These are phyloP conservation scores for Aphanomyces invadans DNA, from an alignment of 352 stramenopile genomes.

Conservation along the genomic window DNA sequence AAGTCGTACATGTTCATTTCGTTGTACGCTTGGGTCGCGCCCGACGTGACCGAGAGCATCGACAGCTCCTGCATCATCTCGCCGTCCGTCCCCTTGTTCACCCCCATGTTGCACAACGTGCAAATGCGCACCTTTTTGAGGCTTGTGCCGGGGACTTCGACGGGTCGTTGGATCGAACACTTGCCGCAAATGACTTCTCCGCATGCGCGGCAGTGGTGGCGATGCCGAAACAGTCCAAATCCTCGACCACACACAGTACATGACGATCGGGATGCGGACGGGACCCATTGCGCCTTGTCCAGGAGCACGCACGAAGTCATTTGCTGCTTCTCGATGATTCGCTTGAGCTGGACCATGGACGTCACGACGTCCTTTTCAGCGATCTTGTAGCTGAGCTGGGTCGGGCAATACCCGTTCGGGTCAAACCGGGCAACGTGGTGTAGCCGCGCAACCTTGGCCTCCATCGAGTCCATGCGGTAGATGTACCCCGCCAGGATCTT, in stretches of 20 bases:
- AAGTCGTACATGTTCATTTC: slow-evolving; percentile 82
- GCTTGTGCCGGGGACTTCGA: slow-evolving; percentile 70
- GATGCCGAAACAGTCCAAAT: slow-evolving; percentile 72
- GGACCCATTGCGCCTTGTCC: slow-evolving; percentile 79
- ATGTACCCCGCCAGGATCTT: slow-evolving; percentile 73
- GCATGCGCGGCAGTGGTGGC: slow-evolving; percentile 80
- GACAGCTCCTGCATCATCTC: slow-evolving; percentile 70
- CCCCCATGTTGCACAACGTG: slow-evolving; percentile 77
- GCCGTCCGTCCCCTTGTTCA: slow-evolving; percentile 33
- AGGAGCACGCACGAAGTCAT: slow-evolving; percentile 81
- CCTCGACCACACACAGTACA: slow-evolving; percentile 64
- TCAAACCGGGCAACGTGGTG: slow-evolving; percentile 76
- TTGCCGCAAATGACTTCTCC: slow-evolving; percentile 86
- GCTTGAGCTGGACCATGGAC: slow-evolving; percentile 67
- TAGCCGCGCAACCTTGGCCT: slow-evolving; percentile 58
- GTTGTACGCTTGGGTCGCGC: slow-evolving; percentile 69
- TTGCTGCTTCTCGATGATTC: slow-evolving; percentile 79
- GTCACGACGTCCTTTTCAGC: slow-evolving; percentile 72
- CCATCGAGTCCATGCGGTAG: slow-evolving; percentile 63
- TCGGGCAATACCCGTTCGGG: slow-evolving; percentile 64
- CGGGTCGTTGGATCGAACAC: slow-evolving; percentile 72
- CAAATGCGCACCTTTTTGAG: slow-evolving; percentile 81
- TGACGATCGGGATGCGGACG: slow-evolving; percentile 53
- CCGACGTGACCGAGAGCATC: slow-evolving; percentile 68
- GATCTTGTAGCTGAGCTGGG: slow-evolving; percentile 76